A percentile compares a stretch with the other conserved stretches of the same genome.
These are phyloP conservation scores for Sugiyamaella pinicola DNA, from an alignment of 1,139 yeast genomes.

Conservation along the genomic window DNA sequence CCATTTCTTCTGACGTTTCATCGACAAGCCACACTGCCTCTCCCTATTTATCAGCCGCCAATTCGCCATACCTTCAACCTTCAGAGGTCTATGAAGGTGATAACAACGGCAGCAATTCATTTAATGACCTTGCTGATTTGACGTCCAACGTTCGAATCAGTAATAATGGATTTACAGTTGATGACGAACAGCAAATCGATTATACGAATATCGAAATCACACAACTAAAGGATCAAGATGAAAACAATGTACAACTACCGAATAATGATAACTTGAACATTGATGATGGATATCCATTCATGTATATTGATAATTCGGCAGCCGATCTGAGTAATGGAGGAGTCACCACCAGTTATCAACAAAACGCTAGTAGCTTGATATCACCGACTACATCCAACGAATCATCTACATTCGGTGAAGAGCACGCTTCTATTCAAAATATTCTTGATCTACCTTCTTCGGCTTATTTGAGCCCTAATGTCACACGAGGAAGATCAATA, in stretches of 20 bases:
- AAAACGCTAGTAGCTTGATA: no score
- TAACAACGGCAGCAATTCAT: background rate
- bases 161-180: slow-evolving; percentile 12
- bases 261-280: background rate
- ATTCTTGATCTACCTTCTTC: slow-evolving; percentile 1
- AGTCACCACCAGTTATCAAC: background rate
- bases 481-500: slow-evolving; percentile 11
- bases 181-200: slow-evolving; percentile 4
- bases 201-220: background rate
- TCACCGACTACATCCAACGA: slow-evolving; percentile 14
- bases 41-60: slow-evolving; percentile 20
- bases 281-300: background rate
- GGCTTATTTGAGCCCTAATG: slow-evolving; percentile 1
- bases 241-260: background rate
- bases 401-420: slow-evolving; percentile 1
- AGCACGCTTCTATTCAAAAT: slow-evolving; percentile 1
- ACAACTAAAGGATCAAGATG: background rate
- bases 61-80: slow-evolving; percentile 28
- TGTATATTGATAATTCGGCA: background rate
- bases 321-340: no score
- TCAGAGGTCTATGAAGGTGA: background rate
- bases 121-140: slow-evolving; percentile 28
- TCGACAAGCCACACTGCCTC: slow-evolving; percentile 16
- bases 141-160: slow-evolving; percentile 30
- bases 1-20: slow-evolving; percentile 22